Conservation (phyloP, 805 yeast genomes). For the Wickerhamomyces kurtzmanii region DNA sequence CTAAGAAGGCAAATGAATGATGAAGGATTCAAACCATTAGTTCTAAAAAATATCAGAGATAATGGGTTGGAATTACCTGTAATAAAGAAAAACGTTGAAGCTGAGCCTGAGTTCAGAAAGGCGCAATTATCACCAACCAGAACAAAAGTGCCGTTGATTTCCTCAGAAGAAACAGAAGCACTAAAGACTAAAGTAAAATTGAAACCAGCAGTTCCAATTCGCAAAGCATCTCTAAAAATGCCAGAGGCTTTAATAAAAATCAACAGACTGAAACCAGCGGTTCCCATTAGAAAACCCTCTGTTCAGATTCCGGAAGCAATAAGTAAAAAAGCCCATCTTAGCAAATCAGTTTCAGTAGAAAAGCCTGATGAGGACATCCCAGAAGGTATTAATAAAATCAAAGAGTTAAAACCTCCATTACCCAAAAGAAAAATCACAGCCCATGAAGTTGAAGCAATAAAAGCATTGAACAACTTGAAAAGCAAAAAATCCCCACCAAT, state of each 20-base stretch:
- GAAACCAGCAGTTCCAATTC: constrained; percentile 12
- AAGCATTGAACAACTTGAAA: constrained; percentile 9
- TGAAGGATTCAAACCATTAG: constrained; percentile 4
- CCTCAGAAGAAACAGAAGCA: constrained; percentile 7
- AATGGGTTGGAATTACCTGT: not conserved
- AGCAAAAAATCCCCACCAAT: constrained; percentile 2
- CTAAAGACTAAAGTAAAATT: constrained; percentile 4
- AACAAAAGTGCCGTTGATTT: constrained; percentile 1
- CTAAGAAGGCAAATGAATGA: not conserved
- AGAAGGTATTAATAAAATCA: constrained; percentile 7
- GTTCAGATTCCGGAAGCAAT: constrained; percentile 13
- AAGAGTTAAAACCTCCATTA: constrained; percentile 7
- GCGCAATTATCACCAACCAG: constrained; percentile 1
- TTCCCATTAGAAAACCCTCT: constrained; percentile 12
- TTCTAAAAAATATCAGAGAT: constrained; percentile 13
- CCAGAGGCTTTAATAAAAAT: constrained; percentile 13
- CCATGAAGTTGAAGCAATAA: constrained; percentile 11
- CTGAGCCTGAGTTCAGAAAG: constrained; percentile 2
- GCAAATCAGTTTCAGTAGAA: not conserved
- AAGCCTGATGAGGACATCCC: constrained; percentile 3
- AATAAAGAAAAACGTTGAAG: not conserved
- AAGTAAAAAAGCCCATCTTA: constrained; percentile 2
- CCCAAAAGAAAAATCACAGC: constrained; percentile 8
- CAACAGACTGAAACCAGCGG: constrained; percentile 11
- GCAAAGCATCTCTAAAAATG: constrained; percentile 9